These are phyloP conservation scores for Colletotrichum siamense DNA, from an alignment of 2,329 filamentous ascomycete species.

Conservation along the genomic window DNA sequence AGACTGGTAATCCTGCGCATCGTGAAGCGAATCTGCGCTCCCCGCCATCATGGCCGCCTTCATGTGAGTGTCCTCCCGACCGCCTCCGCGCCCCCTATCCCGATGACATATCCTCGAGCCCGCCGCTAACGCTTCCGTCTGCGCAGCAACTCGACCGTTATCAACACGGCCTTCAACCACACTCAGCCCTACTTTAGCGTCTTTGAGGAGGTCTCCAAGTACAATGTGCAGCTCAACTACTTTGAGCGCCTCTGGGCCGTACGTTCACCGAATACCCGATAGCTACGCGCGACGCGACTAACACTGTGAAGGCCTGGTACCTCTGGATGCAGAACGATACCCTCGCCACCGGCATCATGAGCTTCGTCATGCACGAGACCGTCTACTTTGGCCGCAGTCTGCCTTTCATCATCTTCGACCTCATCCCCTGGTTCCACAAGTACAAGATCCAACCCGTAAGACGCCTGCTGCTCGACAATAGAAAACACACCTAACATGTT, in stretches of 20 bases:
- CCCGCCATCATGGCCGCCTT: conserved; percentile 20
- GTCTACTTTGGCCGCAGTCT: conserved; percentile 93
- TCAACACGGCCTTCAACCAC: conserved; percentile 49
- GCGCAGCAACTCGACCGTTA: conserved; percentile 55
- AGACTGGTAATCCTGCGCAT: neutral
- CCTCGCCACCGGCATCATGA: conserved; percentile 96
- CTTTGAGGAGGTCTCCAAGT: conserved; percentile 68
- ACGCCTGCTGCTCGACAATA: conserved; percentile 21
- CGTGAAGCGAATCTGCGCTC: neutral
- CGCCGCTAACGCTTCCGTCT: conserved; percentile 7
- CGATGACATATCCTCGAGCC: neutral
- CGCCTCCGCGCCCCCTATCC: neutral
- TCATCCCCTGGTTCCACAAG: conserved; percentile 84
- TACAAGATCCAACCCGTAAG: conserved; percentile 92
- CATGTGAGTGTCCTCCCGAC: conserved; percentile 1
- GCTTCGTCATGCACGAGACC: conserved; percentile 91
- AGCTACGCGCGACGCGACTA: conserved; percentile 2
- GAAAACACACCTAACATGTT: neutral
- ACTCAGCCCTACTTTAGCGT: conserved; percentile 60
- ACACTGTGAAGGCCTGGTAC: conserved; percentile 76
- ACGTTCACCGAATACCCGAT: conserved; percentile 39
- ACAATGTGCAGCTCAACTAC: conserved; percentile 87
- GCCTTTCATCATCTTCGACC: conserved; percentile 92
- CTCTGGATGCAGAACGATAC: conserved; percentile 98
- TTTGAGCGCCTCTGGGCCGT: conserved; percentile 89